Evolutionary conservation across 2,329 filamentous ascomycete genomes (phyloP).

Genomic region (Apiospora arundinis): DNA sequence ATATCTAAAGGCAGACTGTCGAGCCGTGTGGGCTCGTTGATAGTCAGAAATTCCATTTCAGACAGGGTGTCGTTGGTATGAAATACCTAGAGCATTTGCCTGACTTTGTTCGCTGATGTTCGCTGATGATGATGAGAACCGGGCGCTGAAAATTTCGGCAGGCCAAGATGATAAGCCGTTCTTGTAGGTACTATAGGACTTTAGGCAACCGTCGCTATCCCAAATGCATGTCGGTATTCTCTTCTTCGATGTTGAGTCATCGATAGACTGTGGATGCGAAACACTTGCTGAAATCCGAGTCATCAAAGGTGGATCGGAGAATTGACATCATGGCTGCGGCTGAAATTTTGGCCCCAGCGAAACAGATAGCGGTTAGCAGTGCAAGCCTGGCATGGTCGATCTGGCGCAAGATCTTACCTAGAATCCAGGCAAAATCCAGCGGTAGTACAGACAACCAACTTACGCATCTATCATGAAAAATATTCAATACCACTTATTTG

Average conservation of each 20-base stretch:
- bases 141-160: background rate
- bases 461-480: too few relatives aligned
- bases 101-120: background rate
- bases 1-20: conserved; percentile 56
- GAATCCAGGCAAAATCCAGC: background rate
- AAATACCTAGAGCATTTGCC: background rate
- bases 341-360: background rate
- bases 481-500: too few relatives aligned
- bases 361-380: background rate
- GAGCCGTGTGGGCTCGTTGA: conserved; percentile 32
- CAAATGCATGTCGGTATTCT: conserved; percentile 27
- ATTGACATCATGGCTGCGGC: conserved; percentile 22
- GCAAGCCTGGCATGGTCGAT: background rate
- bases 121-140: background rate
- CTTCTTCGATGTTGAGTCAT: background rate
- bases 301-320: conserved; percentile 19
- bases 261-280: background rate
- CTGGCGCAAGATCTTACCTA: background rate
- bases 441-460: too few relatives aligned
- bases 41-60: background rate
- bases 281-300: conserved; percentile 11
- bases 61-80: background rate
- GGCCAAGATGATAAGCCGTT: background rate
- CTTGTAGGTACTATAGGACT: background rate
- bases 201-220: conserved; percentile 8